phyloP scores from a whole-genome alignment of 169 alveolate species.

The Eimeria maxima region DNA sequence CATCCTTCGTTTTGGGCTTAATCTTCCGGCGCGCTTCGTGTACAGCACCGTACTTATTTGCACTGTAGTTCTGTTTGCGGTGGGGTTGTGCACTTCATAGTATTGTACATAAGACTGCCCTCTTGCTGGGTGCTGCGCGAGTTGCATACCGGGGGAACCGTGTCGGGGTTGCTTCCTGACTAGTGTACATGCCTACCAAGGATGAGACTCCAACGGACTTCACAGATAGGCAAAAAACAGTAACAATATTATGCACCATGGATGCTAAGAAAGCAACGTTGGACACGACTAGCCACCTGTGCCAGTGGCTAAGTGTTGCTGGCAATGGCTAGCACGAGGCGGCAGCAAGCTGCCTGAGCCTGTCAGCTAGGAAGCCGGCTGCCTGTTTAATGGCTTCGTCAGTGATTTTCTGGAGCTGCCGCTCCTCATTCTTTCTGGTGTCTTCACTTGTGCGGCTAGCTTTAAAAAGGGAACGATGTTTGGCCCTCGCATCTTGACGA shows the following conservation, averaged over 20 bases:
- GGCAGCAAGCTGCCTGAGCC: conserved; percentile 59
- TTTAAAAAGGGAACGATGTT: background rate
- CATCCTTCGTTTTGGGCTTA: background rate
- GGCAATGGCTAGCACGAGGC: conserved; percentile 24
- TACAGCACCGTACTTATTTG: background rate
- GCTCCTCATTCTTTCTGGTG: conserved; percentile 45
- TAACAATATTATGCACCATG: too few relatives aligned
- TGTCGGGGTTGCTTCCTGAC: too few relatives aligned
- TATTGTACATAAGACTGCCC: too few relatives aligned
- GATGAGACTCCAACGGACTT: too few relatives aligned
- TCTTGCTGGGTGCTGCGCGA: too few relatives aligned
- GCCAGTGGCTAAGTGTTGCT: background rate
- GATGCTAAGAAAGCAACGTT: too few relatives aligned
- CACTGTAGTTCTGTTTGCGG: background rate
- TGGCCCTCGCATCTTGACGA: conserved; percentile 48
- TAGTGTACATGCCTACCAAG: too few relatives aligned
- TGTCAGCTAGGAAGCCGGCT: conserved; percentile 13
- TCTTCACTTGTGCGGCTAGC: conserved; percentile 8
- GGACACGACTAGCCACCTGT: background rate
- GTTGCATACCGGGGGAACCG: too few relatives aligned
- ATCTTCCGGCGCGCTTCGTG: background rate
- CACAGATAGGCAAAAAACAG: too few relatives aligned
- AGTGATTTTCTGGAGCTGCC: conserved; percentile 58
- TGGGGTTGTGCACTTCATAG: too few relatives aligned
- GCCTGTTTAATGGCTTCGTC: conserved; percentile 54